These are phyloP conservation scores for Cytospora leucostoma DNA, from an alignment of 2,329 filamentous ascomycete species.

Conservation along the genomic window DNA sequence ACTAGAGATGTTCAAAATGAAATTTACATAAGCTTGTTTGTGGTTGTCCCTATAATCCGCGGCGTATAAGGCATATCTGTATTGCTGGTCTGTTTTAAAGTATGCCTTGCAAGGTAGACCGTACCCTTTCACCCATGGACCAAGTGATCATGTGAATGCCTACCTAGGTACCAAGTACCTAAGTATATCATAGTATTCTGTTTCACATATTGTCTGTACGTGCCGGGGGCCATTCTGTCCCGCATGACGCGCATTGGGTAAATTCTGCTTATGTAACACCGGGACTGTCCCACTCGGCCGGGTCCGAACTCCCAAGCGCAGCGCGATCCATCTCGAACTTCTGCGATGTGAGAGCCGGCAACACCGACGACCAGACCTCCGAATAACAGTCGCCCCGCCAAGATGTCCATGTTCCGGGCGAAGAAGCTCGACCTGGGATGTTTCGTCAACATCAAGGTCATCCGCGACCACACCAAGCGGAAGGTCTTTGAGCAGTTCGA, in stretches of 20 bases:
- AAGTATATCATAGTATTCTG: neutral
- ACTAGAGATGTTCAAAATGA: constrained; percentile 8
- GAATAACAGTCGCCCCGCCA: constrained; percentile 35
- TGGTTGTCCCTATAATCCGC: neutral
- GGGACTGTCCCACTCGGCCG: neutral
- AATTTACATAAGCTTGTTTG: neutral
- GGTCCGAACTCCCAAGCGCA: neutral
- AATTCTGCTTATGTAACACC: constrained; percentile 13
- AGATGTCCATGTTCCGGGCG: constrained; percentile 81
- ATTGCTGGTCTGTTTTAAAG: no score
- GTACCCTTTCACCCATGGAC: no score
- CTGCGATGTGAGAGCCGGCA: neutral
- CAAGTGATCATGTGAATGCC: no score
- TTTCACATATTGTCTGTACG: neutral
- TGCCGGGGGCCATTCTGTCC: neutral
- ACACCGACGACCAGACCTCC: constrained; percentile 5
- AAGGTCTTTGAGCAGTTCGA: constrained; percentile 87
- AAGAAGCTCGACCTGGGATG: constrained; percentile 89
- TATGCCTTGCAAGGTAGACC: no score
- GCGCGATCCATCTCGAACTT: neutral
- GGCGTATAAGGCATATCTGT: constrained; percentile 5
- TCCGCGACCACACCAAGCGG: constrained; percentile 96
- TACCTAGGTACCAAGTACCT: no score
- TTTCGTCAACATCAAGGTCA: constrained; percentile 80
- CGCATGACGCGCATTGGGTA: neutral